Base-by-base conservation (phyloP, 805 yeast genomes). In the Wickerhamiella australiensis region DNA sequence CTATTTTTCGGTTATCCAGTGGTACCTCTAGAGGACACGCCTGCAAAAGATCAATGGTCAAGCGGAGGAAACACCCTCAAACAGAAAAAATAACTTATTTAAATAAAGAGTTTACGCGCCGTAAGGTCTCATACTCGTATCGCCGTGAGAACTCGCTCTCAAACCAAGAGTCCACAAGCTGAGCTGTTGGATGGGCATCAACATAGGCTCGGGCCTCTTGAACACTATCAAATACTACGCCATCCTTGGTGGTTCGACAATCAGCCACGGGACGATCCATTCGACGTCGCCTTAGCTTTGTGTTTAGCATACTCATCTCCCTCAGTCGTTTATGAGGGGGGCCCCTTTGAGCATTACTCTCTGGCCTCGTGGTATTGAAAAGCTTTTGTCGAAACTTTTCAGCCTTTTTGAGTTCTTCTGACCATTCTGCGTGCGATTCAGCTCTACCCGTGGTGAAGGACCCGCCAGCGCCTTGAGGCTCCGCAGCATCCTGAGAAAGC, bases 1-100 rank as follows among this genome's bases (percentile, higher is more conserved):
- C 70, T 92, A 12, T 92, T 92, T 61, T 88, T 92, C 63, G 99
- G 99, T 0, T 92, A 80, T 62, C 96, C 97, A 0, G 76, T 82
- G 4, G 70, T 72, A 17, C 74, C 69, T 1, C 50, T 62, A 8
- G 54, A 55, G 27, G 58, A 75, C 2, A 33, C 23, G 18, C 29
- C 29, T 9, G 5, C 3, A 3, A 9, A 9, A 15, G 38, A 33
- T n/a, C 44, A 41, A 12, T 41, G 44, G 44, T 23, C 44, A 12
- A 22, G 31, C 15, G 26, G 17, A 21, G 44, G 44, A 3, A 41
- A 41, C n/a, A n/a, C 13, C 6, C 25, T 41, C 3, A 22, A 22
- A n/a, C 27, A 23, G 21, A 41, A 41, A 17, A 41, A 41, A n/a
- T 41, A 38, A 38, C 3, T 38, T 38, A 38, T 42, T 26, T 42